Evolutionary conservation across 371 early-diverging fungal species (phyloP), one percentile per base, ranked within the genome.

Genomic region (Nematocida ausubeli): DNA sequence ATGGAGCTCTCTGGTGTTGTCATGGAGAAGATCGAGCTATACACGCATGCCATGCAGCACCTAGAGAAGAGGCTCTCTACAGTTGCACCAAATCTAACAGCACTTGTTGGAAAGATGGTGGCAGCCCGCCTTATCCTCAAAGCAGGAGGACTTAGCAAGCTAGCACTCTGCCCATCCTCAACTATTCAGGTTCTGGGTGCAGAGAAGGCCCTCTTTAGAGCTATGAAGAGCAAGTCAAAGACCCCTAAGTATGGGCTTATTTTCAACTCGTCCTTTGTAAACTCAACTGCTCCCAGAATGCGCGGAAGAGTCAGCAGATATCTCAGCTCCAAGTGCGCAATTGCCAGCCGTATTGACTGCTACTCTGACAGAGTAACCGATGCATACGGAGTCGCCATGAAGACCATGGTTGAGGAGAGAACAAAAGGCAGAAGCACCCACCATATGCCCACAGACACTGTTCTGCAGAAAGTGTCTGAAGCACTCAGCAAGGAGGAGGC

Each of bases 231-330:
- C 70, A 91, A 93, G 87, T 88, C 90, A 83, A 90, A 92, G 85
- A 95, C 95, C 35, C 95, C 95, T 81, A 95, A 95, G 88, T 94
- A 94, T 84, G 96, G 96, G 84, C 87, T 94, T 65, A 89, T 95
- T 78, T 95, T 91, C 86, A 92, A 93, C 83, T 90, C 93, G 37
- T 90, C 90, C 34, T 87, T 94, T 52, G 89, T 94, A 32, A 92
- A 92, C 64, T 90, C 91, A 85, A 91, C 92, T 56, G 88, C 88
- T 4, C 89, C 90, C 81, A 91, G 91, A 88, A 83, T 88, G 83
- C 93, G 92, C 89, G 94, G 94, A 58, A 92, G 93, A 88, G 89
- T 94, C 64, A 92, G 93, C 14, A 90, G 96, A 82, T 88, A 91
- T 84, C 87, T 93, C 47, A 93, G 93, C 51, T 89, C 93, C 71